Evolutionary conservation across 495 filamentous ascomycete genomes (phyloP).

Genomic region (Xylaria telfairii): DNA sequence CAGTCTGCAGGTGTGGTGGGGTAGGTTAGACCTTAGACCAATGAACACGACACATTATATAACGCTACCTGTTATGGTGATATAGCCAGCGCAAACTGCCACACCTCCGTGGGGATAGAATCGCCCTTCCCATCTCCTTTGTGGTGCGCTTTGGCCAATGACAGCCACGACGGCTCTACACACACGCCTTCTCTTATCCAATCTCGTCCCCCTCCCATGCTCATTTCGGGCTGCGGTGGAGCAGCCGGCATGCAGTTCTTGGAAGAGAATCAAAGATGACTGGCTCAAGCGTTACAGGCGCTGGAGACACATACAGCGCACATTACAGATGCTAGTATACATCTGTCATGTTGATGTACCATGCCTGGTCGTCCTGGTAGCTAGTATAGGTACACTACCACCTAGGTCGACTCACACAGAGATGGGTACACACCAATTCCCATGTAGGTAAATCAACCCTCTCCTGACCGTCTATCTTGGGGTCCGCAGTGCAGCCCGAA

Average conservation of each 20-base stretch:
- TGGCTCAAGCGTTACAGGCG: conserved; percentile 16
- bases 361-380: too few relatives aligned
- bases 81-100: neutral
- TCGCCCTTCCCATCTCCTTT: conserved; percentile 1
- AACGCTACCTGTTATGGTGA: conserved; percentile 15
- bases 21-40: neutral
- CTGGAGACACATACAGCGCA: conserved; percentile 24
- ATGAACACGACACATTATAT: conserved; percentile 9
- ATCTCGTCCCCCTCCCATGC: neutral
- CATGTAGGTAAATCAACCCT: conserved; percentile 18
- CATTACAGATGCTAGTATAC: conserved; percentile 21
- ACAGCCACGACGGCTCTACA: neutral
- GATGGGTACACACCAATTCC: conserved; percentile 21
- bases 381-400: too few relatives aligned
- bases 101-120: neutral
- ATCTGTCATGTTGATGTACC: neutral
- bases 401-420: neutral
- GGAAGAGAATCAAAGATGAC: conserved; percentile 9
- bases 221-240: conserved; percentile 21
- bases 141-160: neutral
- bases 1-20: conserved; percentile 19
- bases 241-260: conserved; percentile 20
- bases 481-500: conserved; percentile 25
- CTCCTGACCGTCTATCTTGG: conserved; percentile 28
- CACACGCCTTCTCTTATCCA: neutral